Conservation (phyloP, 345 rosid genomes). For the Dimocarpus longan region DNA sequence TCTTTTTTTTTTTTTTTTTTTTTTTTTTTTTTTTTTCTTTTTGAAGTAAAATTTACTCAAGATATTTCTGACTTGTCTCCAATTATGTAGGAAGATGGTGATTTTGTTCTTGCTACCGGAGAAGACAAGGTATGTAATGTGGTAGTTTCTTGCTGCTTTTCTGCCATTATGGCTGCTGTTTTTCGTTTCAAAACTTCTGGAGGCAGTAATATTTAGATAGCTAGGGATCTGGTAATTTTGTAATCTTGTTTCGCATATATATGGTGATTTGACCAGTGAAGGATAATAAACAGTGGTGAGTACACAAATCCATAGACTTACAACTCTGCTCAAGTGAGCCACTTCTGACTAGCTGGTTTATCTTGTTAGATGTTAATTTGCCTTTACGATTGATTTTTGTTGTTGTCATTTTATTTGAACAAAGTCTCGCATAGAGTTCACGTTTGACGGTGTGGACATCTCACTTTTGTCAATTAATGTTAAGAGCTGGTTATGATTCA, state of each 20-base stretch:
- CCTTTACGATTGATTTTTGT: background rate
- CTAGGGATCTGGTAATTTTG: conserved; percentile 1
- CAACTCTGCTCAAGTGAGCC: background rate
- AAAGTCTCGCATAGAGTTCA: background rate
- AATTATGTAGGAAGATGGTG: conserved; percentile 87
- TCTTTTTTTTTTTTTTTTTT: background rate
- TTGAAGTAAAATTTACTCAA: conserved; percentile 20
- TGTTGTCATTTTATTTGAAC: background rate
- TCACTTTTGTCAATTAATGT: background rate
- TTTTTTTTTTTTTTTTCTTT: background rate
- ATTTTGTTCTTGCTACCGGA: conserved; percentile 64
- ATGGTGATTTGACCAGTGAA: background rate
- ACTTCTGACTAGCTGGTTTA: background rate
- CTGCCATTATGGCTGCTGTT: conserved; percentile 6
- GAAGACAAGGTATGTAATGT: conserved; percentile 74
- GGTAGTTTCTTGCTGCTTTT: conserved; percentile 23
- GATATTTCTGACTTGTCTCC: conserved; percentile 27
- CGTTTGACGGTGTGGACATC: background rate
- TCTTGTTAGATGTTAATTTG: background rate
- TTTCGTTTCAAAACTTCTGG: background rate
- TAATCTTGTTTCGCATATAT: background rate
- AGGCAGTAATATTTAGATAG: conserved; percentile 12
- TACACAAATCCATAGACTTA: background rate
- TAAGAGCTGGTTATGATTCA: background rate
- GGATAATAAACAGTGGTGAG: background rate